Base-by-base conservation (phyloP, 2,329 filamentous ascomycete species). In the Venturiaceae sp. region DNA sequence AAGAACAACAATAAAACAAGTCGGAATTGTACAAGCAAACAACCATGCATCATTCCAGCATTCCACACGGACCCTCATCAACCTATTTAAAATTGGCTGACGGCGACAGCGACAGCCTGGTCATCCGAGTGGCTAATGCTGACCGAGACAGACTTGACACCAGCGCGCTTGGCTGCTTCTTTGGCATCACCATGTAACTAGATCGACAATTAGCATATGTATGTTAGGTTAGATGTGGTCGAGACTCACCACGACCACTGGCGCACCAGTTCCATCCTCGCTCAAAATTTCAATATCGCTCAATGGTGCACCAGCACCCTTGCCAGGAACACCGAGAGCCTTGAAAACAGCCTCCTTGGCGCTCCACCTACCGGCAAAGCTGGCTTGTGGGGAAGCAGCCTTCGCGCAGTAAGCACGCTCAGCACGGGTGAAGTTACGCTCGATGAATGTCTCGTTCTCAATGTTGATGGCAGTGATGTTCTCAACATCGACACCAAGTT, bases 321-420 rank as follows among this genome's bases (percentile, higher is more conserved):
- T 86, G 74, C 92, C 87, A 65, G 82, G 77, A 13, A 97, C 92
- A 64, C 92, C 91, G 14, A 99, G 80, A 37, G 90, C 91, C 83
- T 99, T 99, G 82, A 99, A 99, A 0, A 99, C 92, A 30, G 94
- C 94, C 76, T 99, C 94, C 79, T 99, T 99, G 36, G 94, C 94
- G 67, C 87, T 92, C 94, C 94, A 99, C 65, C 91, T 85, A 54
- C 94, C 94, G 5, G 92, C 90, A 74, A 96, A 99, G 55, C 90
- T 95, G 64, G 92, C 89, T 69, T 90, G 90, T 1, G 91, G 88
- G 69, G 83, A 86, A 5, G 90, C 77, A 16, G 90, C 86, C 68
- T 86, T 84, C 63, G 81, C 80, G 79, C 95, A 99, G 78, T 99
- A 97, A 32, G 82, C 80, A 66, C 92, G 88, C 76, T 99, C 94